Percentiles rank a stretch among this genome's conserved stretches.
Conservation (phyloP, 148 eudicot species). For the Cornus controversa region DNA sequence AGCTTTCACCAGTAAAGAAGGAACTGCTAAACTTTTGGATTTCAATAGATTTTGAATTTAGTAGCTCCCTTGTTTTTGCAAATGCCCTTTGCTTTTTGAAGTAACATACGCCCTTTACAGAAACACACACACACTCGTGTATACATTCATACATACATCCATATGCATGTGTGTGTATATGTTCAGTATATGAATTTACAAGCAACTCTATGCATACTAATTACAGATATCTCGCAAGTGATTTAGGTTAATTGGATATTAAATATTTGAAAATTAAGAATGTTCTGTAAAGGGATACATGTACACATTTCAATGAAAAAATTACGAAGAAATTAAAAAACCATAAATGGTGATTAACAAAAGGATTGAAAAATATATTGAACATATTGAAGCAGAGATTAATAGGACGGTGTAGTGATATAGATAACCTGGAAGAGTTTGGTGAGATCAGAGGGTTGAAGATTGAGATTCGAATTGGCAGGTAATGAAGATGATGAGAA, state of each 20-base stretch:
- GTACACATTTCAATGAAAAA: background rate
- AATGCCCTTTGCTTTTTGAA: background rate
- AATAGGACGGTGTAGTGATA: background rate
- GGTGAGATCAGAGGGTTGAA: constrained; percentile 55
- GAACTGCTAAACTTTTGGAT: background rate
- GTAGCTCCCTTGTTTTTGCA: background rate
- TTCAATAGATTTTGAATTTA: background rate
- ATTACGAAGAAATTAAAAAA: background rate
- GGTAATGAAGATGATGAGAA: constrained; percentile 10
- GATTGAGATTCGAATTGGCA: constrained; percentile 22
- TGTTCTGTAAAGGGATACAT: no score
- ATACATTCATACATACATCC: background rate
- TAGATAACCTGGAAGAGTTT: constrained; percentile 58
- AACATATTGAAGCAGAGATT: background rate
- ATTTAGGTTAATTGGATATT: no score
- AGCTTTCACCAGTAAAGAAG: background rate
- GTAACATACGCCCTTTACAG: background rate
- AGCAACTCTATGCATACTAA: no score
- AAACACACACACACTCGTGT: no score
- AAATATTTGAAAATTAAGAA: no score
- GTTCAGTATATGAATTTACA: background rate
- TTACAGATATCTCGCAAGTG: no score
- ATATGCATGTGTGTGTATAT: no score
- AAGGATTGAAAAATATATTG: no score
- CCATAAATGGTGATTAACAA: no score